A percentile compares a stretch with the other conserved stretches of the same genome.
These are phyloP conservation scores for Anacardium occidentale DNA, from an alignment of 345 rosid species.

Conservation along the genomic window DNA sequence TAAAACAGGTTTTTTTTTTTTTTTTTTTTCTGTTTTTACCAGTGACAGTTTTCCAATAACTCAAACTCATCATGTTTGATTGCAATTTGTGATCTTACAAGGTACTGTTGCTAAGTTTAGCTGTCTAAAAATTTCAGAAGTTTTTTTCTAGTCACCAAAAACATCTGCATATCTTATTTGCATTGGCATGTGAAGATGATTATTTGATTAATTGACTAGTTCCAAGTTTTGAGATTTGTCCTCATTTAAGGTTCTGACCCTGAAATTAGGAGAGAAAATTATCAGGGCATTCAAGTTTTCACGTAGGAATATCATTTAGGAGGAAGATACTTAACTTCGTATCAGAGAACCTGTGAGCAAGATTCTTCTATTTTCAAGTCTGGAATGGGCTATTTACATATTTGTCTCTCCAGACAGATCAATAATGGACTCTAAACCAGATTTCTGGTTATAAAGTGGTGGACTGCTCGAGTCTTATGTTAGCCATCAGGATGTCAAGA, in stretches of 20 bases:
- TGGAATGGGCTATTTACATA: background rate
- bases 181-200: background rate
- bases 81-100: background rate
- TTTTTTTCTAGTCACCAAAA: no score
- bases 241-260: background rate
- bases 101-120: background rate
- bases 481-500: no score
- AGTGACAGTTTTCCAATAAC: background rate
- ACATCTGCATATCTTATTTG: conserved; percentile 5
- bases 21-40: no score
- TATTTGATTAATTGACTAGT: background rate
- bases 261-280: background rate
- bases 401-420: background rate
- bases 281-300: background rate
- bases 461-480: background rate
- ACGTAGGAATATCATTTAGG: background rate
- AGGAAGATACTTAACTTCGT: background rate
- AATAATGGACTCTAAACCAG: background rate
- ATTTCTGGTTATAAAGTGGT: background rate
- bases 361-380: background rate
- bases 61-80: background rate
- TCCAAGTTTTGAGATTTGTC: background rate
- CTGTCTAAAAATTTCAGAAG: background rate
- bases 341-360: background rate
- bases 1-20: no score